Conservation (phyloP, 345 rosid genomes). For the Ceriops zippeliana region DNA sequence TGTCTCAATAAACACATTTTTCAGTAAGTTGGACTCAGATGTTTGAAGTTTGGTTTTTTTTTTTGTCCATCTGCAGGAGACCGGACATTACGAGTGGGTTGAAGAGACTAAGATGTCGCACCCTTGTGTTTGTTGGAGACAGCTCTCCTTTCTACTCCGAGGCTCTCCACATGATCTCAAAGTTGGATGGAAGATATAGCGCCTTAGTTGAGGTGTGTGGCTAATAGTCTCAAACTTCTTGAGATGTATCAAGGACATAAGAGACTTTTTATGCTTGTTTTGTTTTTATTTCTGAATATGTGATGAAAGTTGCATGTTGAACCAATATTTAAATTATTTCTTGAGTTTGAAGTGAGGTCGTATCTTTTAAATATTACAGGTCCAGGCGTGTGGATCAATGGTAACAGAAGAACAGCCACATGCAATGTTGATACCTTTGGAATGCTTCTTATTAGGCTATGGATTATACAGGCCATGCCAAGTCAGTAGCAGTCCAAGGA, state of each 20-base stretch:
- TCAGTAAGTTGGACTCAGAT: neutral
- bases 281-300: too few species aligned
- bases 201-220: slow-evolving; percentile 85
- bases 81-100: slow-evolving; percentile 74
- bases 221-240: neutral
- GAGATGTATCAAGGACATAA: neutral
- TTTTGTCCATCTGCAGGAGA: slow-evolving; percentile 54
- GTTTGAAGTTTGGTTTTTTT: neutral
- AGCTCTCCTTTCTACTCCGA: slow-evolving; percentile 78
- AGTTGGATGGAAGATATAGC: slow-evolving; percentile 71
- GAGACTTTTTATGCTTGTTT: neutral
- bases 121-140: slow-evolving; percentile 83
- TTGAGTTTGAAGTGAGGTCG: too few species aligned
- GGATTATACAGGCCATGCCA: slow-evolving; percentile 68
- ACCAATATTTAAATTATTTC: too few species aligned
- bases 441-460: slow-evolving; percentile 80
- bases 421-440: slow-evolving; percentile 92
- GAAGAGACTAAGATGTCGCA: slow-evolving; percentile 69
- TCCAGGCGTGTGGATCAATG: slow-evolving; percentile 90
- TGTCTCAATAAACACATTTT: neutral
- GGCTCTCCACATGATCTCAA: slow-evolving; percentile 79
- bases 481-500: slow-evolving; percentile 77
- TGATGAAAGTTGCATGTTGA: too few species aligned
- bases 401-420: slow-evolving; percentile 98
- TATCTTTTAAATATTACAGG: slow-evolving; percentile 35